Evolutionary conservation across 139 green algal species (phyloP).

Genomic region (Spirogloea muscicola): DNA sequence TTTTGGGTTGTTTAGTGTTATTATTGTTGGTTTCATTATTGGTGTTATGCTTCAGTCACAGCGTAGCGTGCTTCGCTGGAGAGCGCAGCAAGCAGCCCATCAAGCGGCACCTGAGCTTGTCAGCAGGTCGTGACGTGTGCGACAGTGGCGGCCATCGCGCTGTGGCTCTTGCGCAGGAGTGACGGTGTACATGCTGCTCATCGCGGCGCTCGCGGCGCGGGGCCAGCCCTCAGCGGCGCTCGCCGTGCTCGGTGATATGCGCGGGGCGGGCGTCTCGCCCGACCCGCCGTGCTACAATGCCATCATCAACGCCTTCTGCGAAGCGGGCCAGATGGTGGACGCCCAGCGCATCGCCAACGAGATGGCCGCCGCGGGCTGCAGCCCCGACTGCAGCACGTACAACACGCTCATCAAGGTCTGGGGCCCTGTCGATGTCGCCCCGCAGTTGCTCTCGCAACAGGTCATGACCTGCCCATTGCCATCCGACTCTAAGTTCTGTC

Average conservation of each 20-base stretch:
- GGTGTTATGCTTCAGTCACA: too few species aligned
- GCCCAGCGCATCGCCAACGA: neutral
- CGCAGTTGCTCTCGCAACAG: neutral
- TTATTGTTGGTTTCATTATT: too few species aligned
- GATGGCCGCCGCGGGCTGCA: conserved; percentile 4
- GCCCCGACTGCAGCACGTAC: conserved; percentile 3
- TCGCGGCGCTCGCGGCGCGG: neutral
- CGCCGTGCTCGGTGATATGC: conserved; percentile 14
- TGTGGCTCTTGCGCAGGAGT: too few species aligned
- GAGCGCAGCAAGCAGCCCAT: too few species aligned
- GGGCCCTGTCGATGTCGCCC: neutral
- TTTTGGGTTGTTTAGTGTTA: too few species aligned
- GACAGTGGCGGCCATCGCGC: too few species aligned
- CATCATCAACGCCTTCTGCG: conserved; percentile 8
- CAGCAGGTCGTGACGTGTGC: too few species aligned
- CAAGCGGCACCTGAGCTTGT: too few species aligned
- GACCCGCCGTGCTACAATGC: conserved; percentile 11
- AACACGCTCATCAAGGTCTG: conserved; percentile 36
- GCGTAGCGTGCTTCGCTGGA: too few species aligned
- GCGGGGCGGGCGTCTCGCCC: conserved; percentile 14
- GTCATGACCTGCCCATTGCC: neutral
- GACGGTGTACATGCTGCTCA: conserved; percentile 11
- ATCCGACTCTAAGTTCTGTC: too few species aligned
- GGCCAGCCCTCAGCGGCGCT: neutral
- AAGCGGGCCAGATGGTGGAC: conserved; percentile 10